phyloP scores from a whole-genome alignment of 2,329 filamentous ascomycete genomes.

The Pseudopyrenochaeta lycopersici region DNA sequence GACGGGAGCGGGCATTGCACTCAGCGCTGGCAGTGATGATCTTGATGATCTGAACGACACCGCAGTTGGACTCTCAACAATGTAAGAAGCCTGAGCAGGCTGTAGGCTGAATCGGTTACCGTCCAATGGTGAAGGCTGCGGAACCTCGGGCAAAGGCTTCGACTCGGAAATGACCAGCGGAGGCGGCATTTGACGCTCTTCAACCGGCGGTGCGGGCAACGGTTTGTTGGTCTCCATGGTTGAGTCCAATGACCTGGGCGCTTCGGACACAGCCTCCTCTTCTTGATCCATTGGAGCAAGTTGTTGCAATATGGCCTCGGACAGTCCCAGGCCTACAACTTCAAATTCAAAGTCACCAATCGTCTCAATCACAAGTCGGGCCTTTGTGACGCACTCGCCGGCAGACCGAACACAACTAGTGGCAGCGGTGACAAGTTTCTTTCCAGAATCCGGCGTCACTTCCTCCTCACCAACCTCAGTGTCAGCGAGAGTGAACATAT shows the following conservation, averaged over 20 bases:
- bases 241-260: conserved; percentile 21
- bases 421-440: conserved; percentile 77
- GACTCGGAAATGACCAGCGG: conserved; percentile 62
- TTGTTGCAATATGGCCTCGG: conserved; percentile 46
- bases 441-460: conserved; percentile 81
- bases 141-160: conserved; percentile 74
- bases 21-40: conserved; percentile 55
- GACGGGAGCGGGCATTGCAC: conserved; percentile 37
- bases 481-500: conserved; percentile 76
- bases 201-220: conserved; percentile 46
- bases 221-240: conserved; percentile 46
- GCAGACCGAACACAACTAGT: conserved; percentile 89
- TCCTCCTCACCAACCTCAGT: conserved; percentile 76
- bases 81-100: conserved; percentile 25
- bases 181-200: conserved; percentile 51
- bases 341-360: conserved; percentile 89
- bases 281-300: conserved; percentile 22
- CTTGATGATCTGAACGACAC: conserved; percentile 58
- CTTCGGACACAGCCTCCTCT: conserved; percentile 15
- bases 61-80: conserved; percentile 44
- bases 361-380: conserved; percentile 83
- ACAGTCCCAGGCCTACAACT: conserved; percentile 53
- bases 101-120: conserved; percentile 32
- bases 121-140: conserved; percentile 53
- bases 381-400: conserved; percentile 89